Evolutionary conservation across 495 filamentous ascomycete genomes (phyloP).

Genomic region (Aspergillus sparsus): DNA sequence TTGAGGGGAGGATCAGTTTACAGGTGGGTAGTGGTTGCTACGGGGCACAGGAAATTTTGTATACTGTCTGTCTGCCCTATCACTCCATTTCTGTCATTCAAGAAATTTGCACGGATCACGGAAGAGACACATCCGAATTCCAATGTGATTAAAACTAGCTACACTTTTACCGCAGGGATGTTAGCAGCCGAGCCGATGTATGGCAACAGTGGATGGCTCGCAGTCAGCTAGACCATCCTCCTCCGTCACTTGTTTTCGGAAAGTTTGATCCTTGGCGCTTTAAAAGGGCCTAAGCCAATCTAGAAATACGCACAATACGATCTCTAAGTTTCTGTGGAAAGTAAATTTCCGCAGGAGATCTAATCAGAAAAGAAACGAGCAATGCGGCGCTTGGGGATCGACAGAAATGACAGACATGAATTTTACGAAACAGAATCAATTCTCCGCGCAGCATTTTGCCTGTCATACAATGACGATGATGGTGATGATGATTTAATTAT

Average conservation of each 20-base stretch:
- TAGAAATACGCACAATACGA: neutral
- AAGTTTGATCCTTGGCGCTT: constrained; percentile 4
- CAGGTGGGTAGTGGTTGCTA: too few relatives aligned
- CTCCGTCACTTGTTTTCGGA: constrained; percentile 5
- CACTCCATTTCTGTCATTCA: neutral
- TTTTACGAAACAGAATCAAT: too few relatives aligned
- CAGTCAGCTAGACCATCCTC: neutral
- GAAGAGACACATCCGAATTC: constrained; percentile 11
- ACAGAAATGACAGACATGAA: too few relatives aligned
- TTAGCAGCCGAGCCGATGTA: constrained; percentile 11
- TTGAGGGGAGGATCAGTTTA: too few relatives aligned
- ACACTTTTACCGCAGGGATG: constrained; percentile 11
- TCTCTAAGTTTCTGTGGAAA: neutral
- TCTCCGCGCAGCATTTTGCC: too few relatives aligned
- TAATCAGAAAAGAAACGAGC: neutral
- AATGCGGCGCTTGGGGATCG: too few relatives aligned
- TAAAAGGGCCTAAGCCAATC: neutral
- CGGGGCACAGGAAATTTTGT: neutral
- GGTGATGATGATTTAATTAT: too few relatives aligned
- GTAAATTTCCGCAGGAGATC: neutral
- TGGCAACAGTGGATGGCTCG: neutral
- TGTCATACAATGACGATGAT: too few relatives aligned
- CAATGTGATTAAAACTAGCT: neutral
- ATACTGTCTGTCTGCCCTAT: neutral
- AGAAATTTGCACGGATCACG: constrained; percentile 14